A percentile compares a stretch with the other conserved stretches of the same genome.
Conservation (phyloP, 2,329 filamentous ascomycete genomes). For the Alternaria arbusti region DNA sequence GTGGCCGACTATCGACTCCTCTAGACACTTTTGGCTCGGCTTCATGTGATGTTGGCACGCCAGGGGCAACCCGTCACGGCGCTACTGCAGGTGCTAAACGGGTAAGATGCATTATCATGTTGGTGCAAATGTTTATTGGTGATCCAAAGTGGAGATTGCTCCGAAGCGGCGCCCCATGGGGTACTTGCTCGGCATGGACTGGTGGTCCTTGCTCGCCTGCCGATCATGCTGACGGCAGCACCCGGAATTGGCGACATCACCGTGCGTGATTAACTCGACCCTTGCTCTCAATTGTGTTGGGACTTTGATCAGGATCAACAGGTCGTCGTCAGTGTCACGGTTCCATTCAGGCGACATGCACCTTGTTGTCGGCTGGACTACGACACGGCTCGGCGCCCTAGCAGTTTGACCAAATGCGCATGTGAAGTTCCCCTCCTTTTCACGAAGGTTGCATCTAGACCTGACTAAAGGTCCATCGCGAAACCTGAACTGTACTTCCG, state of each 20-base stretch:
- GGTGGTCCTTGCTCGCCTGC: conserved; percentile 1
- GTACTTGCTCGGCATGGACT: conserved; percentile 3
- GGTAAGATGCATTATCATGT: not conserved
- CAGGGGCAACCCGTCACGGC: not conserved
- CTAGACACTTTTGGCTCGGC: conserved; percentile 6
- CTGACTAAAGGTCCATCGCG: not conserved
- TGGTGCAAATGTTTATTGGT: conserved; percentile 14
- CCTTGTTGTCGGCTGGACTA: not conserved
- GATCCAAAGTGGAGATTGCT: conserved; percentile 18
- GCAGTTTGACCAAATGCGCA: not conserved
- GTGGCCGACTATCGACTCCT: not conserved
- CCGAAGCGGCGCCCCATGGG: conserved; percentile 19
- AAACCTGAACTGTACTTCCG: not conserved
- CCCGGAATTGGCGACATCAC: conserved; percentile 3
- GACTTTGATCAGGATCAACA: not conserved
- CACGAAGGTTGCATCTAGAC: not conserved
- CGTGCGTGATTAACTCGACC: not conserved
- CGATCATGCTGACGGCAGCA: conserved; percentile 8
- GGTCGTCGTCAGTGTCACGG: not conserved
- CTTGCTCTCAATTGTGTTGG: not conserved
- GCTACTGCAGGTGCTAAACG: conserved; percentile 7
- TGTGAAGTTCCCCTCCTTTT: not conserved
- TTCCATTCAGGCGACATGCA: not conserved
- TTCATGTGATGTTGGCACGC: conserved; percentile 15
- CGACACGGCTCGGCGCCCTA: not conserved